These are phyloP conservation scores for Lindgomyces ingoldianus DNA, from an alignment of 495 filamentous ascomycete genomes.

Conservation along the genomic window DNA sequence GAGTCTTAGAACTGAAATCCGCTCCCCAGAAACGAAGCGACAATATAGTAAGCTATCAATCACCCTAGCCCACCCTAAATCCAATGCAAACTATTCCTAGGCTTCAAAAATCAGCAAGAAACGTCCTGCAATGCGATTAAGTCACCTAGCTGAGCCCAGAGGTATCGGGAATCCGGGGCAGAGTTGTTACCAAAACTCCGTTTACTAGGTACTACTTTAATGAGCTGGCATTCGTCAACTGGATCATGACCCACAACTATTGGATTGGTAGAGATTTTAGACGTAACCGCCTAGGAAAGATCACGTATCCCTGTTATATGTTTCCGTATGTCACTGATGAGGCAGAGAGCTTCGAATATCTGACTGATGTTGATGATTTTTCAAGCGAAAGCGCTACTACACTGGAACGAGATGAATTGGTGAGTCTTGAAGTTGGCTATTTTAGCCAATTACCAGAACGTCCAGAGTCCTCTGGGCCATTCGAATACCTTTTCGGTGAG, in stretches of 20 bases:
- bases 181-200: background rate
- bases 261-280: background rate
- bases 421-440: background rate
- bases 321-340: background rate
- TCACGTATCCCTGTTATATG: background rate
- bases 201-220: background rate
- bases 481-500: no score
- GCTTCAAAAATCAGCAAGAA: background rate
- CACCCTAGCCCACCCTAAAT: background rate
- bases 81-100: background rate
- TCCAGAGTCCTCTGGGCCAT: no score
- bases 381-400: background rate
- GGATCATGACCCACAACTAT: background rate
- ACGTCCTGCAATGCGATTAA: background rate
- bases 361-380: background rate
- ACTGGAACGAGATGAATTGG: background rate
- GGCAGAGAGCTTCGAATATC: background rate
- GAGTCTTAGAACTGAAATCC: background rate
- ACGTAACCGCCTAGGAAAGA: no score
- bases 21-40: background rate
- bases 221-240: background rate
- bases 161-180: background rate
- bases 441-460: no score
- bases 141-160: background rate
- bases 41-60: background rate